A percentile compares a stretch with the other conserved stretches of the same genome.
These are phyloP conservation scores for Hyphodiscus sp. DNA, from an alignment of 2,329 filamentous ascomycete genomes.

Conservation along the genomic window DNA sequence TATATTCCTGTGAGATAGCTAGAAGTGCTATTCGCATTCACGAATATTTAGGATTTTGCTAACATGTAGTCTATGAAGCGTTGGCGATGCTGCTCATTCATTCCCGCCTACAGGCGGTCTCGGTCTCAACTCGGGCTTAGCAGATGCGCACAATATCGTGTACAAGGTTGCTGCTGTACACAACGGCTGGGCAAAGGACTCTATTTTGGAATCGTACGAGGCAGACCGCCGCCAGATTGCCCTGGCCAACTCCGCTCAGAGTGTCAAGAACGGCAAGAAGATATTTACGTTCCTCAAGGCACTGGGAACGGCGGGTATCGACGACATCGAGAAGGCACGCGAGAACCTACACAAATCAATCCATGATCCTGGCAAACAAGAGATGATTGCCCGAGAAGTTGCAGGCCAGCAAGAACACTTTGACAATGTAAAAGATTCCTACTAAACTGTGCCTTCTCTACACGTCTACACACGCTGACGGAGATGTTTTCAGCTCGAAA, in stretches of 20 bases:
- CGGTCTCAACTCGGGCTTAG: conserved; percentile 32
- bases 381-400: background rate
- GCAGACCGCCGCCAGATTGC: conserved; percentile 35
- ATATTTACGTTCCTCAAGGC: conserved; percentile 37
- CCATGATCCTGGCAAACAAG: too few species aligned
- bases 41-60: too few species aligned
- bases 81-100: conserved; percentile 40
- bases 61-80: too few species aligned
- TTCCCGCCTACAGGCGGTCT: conserved; percentile 41
- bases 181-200: conserved; percentile 12
- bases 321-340: too few species aligned
- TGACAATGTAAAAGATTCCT: too few species aligned
- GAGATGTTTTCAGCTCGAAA: too few species aligned
- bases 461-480: too few species aligned
- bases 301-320: conserved; percentile 21
- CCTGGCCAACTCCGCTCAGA: conserved; percentile 35
- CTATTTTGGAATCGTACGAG: conserved; percentile 34
- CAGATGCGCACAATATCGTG: conserved; percentile 36
- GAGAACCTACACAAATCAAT: too few species aligned
- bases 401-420: conserved; percentile 37
- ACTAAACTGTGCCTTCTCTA: too few species aligned
- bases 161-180: conserved; percentile 37
- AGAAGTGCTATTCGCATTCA: too few species aligned
- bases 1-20: background rate
- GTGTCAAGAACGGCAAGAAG: conserved; percentile 37